A percentile compares a stretch with the other conserved stretches of the same genome.
phyloP scores from a whole-genome alignment of 2,329 filamentous ascomycete genomes.

The Fusarium tupiense region DNA sequence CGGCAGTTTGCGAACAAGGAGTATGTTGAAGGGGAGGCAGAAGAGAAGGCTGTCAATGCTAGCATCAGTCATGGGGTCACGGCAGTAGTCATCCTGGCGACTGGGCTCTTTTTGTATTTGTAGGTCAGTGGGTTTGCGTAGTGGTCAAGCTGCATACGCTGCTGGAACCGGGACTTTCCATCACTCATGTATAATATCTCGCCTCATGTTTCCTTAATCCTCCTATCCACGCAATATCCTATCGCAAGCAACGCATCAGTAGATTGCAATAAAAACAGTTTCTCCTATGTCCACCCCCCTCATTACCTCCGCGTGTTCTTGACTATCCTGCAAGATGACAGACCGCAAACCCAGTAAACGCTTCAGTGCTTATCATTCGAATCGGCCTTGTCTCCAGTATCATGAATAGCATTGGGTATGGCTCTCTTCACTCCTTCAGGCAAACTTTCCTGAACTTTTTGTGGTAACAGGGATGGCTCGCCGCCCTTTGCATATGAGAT shows the following conservation, averaged over 20 bases:
- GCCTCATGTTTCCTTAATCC: not conserved
- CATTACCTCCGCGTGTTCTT: not conserved
- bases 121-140: not conserved
- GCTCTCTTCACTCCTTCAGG: constrained; percentile 37
- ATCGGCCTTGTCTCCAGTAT: constrained; percentile 29
- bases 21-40: not conserved
- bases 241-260: not conserved
- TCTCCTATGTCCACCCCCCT: not conserved
- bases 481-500: constrained; percentile 34
- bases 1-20: constrained; percentile 21
- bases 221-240: rapidly evolving
- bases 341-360: not conserved
- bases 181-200: not conserved
- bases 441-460: constrained; percentile 39
- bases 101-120: constrained; percentile 23
- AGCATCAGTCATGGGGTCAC: constrained; percentile 21
- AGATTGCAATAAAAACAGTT: not conserved
- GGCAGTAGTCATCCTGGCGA: constrained; percentile 11
- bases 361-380: constrained; percentile 7
- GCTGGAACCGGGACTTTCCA: not conserved
- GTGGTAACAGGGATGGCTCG: constrained; percentile 27
- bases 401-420: constrained; percentile 31
- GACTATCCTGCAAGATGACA: not conserved
- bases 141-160: not conserved
- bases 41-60: constrained; percentile 5